phyloP scores from a whole-genome alignment of 257 asterid species.

The Lavandula angustifolia region DNA sequence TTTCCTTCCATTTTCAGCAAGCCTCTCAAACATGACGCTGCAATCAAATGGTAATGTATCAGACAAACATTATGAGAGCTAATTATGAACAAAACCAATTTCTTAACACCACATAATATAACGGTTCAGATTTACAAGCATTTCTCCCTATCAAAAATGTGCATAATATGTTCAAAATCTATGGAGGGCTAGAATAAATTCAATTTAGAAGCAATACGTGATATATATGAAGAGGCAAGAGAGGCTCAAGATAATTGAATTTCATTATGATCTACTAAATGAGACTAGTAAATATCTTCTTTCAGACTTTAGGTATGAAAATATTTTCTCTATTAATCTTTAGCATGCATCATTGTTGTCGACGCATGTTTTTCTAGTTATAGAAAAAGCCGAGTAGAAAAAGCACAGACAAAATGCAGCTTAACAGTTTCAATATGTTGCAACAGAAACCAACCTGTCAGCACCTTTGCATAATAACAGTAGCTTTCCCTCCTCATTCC shows the following conservation, averaged over 20 bases:
- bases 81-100: slow-evolving; percentile 5
- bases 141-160: not conserved
- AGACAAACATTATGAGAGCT: not conserved
- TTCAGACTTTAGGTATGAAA: not conserved
- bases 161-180: not conserved
- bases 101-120: not conserved
- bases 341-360: not conserved
- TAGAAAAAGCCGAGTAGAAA: not conserved
- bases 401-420: not conserved
- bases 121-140: not conserved
- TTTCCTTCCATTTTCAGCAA: slow-evolving; percentile 47
- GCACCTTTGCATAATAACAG: slow-evolving; percentile 73
- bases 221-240: not conserved
- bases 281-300: not conserved
- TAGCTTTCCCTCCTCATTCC: slow-evolving; percentile 63
- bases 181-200: not conserved
- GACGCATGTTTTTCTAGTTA: not conserved
- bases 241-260: slow-evolving; percentile 1
- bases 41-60: slow-evolving; percentile 20
- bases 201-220: not conserved
- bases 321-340: not conserved
- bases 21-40: slow-evolving; percentile 72
- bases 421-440: slow-evolving; percentile 8
- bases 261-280: slow-evolving; percentile 2
- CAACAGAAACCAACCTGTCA: slow-evolving; percentile 58